Percentiles rank a stretch among this genome's conserved stretches.
Evolutionary conservation across 192 early-diverging fungal genomes (phyloP).

Genomic region (Coemansia sp.): DNA sequence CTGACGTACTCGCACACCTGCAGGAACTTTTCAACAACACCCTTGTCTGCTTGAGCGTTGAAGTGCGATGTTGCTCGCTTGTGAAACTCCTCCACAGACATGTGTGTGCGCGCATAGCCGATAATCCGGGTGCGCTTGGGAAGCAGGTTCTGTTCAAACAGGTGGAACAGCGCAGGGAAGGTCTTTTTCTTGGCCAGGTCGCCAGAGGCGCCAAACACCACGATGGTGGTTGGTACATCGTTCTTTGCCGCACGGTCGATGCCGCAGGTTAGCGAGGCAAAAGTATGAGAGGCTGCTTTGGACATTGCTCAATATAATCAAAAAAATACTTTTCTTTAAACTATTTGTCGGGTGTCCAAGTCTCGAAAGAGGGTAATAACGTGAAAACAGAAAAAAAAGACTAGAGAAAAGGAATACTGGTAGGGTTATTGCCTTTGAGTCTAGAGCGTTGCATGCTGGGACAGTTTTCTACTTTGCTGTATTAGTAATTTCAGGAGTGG

Average conservation of each 20-base stretch:
- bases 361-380: too few species aligned
- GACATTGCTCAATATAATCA: constrained; percentile 9
- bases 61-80: constrained; percentile 69
- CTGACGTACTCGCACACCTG: constrained; percentile 70
- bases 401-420: not conserved
- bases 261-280: constrained; percentile 24
- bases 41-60: constrained; percentile 18
- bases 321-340: not conserved
- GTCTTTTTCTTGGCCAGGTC: constrained; percentile 98
- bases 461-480: too few species aligned
- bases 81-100: constrained; percentile 73
- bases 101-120: constrained; percentile 88
- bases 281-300: constrained; percentile 5
- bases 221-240: constrained; percentile 39
- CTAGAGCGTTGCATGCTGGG: not conserved
- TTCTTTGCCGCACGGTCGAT: constrained; percentile 45
- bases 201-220: constrained; percentile 84
- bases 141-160: constrained; percentile 80
- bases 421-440: not conserved
- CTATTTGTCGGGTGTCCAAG: too few species aligned
- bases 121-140: constrained; percentile 75
- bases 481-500: not conserved
- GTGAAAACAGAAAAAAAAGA: too few species aligned
- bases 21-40: constrained; percentile 64
- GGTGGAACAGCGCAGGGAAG: constrained; percentile 90